Evolutionary conservation across 352 stramenopile species (phyloP).

Genomic region (Aphanomyces invadans): DNA sequence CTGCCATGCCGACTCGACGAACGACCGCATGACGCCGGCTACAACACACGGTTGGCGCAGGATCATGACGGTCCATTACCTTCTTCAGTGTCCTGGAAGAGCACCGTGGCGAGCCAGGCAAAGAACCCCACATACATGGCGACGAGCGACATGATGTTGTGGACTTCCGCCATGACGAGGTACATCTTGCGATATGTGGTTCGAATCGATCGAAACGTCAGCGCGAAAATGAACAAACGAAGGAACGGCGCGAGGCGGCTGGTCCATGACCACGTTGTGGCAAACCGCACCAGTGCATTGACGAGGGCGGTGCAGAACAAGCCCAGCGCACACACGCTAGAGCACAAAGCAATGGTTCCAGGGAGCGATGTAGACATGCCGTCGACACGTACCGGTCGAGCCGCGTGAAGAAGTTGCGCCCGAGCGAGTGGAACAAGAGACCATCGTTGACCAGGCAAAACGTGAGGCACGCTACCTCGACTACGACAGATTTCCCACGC

Average conservation of each 20-base stretch:
- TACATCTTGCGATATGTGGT: conserved; percentile 19
- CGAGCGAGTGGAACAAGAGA: conserved; percentile 3
- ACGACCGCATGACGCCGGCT: conserved; percentile 43
- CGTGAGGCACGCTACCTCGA: not conserved
- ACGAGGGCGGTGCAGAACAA: not conserved
- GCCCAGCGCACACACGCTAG: not conserved
- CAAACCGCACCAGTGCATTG: conserved; percentile 24
- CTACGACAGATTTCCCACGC: conserved; percentile 30
- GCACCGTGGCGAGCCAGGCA: conserved; percentile 47
- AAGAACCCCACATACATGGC: conserved; percentile 47
- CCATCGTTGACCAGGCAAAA: conserved; percentile 5
- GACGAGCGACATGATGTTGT: conserved; percentile 27
- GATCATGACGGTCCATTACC: conserved; percentile 29
- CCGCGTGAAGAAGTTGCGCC: not conserved
- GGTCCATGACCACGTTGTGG: not conserved
- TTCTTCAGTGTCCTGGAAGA: conserved; percentile 56
- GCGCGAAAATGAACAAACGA: conserved; percentile 19
- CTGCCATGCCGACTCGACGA: conserved; percentile 43
- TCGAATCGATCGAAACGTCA: conserved; percentile 15
- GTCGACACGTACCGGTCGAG: conserved; percentile 7
- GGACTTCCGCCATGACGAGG: conserved; percentile 17
- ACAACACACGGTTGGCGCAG: conserved; percentile 34
- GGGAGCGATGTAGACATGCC: not conserved
- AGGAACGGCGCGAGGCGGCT: not conserved
- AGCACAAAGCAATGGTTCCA: not conserved